These are phyloP conservation scores for Dalbergia cochinchinensis DNA, from an alignment of 306 rosid genomes.

Conservation along the genomic window DNA sequence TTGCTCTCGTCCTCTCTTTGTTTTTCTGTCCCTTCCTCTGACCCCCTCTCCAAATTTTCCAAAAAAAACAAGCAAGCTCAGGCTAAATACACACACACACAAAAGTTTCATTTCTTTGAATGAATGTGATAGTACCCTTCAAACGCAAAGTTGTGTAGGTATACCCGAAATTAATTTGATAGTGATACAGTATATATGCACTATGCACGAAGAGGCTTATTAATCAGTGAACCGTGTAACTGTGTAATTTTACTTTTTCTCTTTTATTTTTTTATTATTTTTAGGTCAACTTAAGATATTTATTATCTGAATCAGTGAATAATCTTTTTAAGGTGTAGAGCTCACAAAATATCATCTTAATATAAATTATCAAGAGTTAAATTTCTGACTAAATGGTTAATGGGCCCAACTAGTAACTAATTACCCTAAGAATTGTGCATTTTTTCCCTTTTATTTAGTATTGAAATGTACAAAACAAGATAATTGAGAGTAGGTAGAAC, in stretches of 20 bases:
- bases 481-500: slow-evolving; percentile 27
- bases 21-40: no score
- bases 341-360: no score
- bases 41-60: neutral
- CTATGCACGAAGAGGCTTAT: neutral
- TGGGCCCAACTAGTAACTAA: no score
- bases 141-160: slow-evolving; percentile 4
- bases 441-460: no score
- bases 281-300: neutral
- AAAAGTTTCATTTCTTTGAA: neutral
- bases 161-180: neutral
- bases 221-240: no score
- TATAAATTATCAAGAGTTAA: no score
- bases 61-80: neutral
- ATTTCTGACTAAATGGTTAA: no score
- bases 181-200: no score
- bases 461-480: slow-evolving; percentile 39
- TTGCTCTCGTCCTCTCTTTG: no score
- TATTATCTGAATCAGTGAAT: no score
- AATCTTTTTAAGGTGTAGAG: no score
- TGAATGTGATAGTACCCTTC: neutral
- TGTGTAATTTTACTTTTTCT: neutral
- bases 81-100: neutral
- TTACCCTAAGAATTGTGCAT: no score
- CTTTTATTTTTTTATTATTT: neutral